These are phyloP conservation scores for Linderniella brevidens DNA, from an alignment of 257 asterid genomes.

Conservation along the genomic window DNA sequence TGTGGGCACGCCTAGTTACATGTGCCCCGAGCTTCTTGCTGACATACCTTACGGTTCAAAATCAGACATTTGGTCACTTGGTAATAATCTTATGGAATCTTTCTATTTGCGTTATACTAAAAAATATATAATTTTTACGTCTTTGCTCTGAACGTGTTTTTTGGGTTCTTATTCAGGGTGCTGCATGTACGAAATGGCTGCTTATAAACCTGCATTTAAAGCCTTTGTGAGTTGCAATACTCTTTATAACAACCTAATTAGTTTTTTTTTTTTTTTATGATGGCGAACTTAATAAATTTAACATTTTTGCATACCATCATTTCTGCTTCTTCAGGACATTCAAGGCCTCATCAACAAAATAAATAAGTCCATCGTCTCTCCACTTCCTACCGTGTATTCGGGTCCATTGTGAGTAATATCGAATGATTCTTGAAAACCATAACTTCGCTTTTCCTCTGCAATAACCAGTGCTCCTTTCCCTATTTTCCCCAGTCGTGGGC, in stretches of 20 bases:
- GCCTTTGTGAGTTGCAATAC: conserved; percentile 65
- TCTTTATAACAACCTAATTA: background rate
- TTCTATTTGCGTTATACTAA: background rate
- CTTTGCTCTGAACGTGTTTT: conserved; percentile 9
- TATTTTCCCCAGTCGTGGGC: conserved; percentile 52
- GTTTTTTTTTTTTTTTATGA: background rate
- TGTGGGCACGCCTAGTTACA: conserved; percentile 98
- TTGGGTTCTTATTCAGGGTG: conserved; percentile 49
- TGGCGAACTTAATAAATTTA: background rate
- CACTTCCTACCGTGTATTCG: conserved; percentile 77
- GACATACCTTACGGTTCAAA: conserved; percentile 98
- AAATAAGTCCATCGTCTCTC: conserved; percentile 75
- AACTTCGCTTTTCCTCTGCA: background rate
- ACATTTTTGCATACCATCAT: background rate
- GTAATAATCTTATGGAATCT: conserved; percentile 20
- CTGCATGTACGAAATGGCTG: conserved; percentile 87
- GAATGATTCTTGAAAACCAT: background rate
- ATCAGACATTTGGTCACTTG: conserved; percentile 97
- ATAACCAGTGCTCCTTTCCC: background rate
- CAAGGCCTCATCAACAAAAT: conserved; percentile 94
- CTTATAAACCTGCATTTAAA: conserved; percentile 75
- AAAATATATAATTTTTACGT: conserved; percentile 8
- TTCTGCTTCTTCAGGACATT: conserved; percentile 55
- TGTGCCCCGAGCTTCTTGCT: conserved; percentile 99
- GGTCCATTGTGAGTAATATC: conserved; percentile 70